A percentile compares a stretch with the other conserved stretches of the same genome.
phyloP scores from a whole-genome alignment of 2,329 filamentous ascomycete genomes.

The Neopestalotiopsis sp. region DNA sequence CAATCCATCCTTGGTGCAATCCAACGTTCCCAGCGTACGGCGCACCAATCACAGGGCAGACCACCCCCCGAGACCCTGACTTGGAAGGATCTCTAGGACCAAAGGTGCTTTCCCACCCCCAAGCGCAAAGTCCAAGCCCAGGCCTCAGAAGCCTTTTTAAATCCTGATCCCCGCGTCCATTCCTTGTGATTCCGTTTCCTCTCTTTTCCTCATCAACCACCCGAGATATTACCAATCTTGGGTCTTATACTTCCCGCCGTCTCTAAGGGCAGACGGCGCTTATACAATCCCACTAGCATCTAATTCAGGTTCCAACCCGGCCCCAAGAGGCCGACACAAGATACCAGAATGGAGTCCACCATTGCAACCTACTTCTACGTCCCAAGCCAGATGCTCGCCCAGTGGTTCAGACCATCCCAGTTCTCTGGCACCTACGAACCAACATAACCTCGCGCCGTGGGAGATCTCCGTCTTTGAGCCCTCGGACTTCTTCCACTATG shows the following conservation, averaged over 20 bases:
- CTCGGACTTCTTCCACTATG: slow-evolving; percentile 21
- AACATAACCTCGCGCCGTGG: slow-evolving; percentile 27
- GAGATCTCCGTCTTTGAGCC: slow-evolving; percentile 24
- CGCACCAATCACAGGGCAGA: neutral
- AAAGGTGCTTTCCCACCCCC: neutral
- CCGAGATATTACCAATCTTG: slow-evolving; percentile 18
- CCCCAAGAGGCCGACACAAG: slow-evolving; percentile 35
- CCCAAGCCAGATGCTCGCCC: slow-evolving; percentile 24
- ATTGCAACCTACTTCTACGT: slow-evolving; percentile 22
- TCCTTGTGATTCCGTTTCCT: slow-evolving; percentile 1
- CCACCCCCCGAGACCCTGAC: neutral
- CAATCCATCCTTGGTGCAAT: neutral
- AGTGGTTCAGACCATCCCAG: slow-evolving; percentile 28
- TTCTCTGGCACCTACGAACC: slow-evolving; percentile 21
- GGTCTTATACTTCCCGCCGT: slow-evolving; percentile 26
- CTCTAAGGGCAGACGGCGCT: slow-evolving; percentile 29
- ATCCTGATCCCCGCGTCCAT: slow-evolving; percentile 4
- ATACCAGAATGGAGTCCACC: slow-evolving; percentile 33
- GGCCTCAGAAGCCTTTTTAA: slow-evolving; percentile 10
- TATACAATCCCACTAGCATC: slow-evolving; percentile 30
- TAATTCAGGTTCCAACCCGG: slow-evolving; percentile 32
- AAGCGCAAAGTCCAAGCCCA: neutral
- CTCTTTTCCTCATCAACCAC: slow-evolving; percentile 15
- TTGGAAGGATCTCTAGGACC: neutral
- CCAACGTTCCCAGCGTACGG: neutral